These are phyloP conservation scores for Brassica incana DNA, from an alignment of 345 rosid genomes.

Conservation along the genomic window DNA sequence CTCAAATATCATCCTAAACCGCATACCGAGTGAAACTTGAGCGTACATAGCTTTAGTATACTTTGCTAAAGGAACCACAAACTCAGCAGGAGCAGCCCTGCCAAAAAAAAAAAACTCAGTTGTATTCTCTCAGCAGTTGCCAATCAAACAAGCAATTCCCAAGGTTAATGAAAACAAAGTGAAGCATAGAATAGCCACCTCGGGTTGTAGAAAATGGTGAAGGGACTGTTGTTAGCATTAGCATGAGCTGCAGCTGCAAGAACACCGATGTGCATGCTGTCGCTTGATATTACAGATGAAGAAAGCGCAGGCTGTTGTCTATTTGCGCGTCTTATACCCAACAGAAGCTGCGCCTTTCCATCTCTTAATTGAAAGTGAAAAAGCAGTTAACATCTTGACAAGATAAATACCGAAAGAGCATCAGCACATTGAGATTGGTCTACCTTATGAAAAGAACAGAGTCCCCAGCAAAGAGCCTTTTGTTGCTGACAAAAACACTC, in stretches of 20 bases:
- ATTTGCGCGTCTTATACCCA: slow-evolving; percentile 88
- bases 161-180: not conserved
- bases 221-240: slow-evolving; percentile 87
- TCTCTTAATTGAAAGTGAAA: slow-evolving; percentile 55
- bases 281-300: slow-evolving; percentile 94
- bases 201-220: slow-evolving; percentile 90
- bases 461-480: slow-evolving; percentile 92
- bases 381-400: slow-evolving; percentile 8
- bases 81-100: slow-evolving; percentile 96
- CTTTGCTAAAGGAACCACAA: slow-evolving; percentile 95
- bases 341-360: slow-evolving; percentile 81
- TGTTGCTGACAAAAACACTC: slow-evolving; percentile 93
- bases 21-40: slow-evolving; percentile 91
- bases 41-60: slow-evolving; percentile 82
- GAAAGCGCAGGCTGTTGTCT: slow-evolving; percentile 91
- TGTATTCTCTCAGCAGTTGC: slow-evolving; percentile 29
- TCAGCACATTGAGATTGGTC: not conserved
- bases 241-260: slow-evolving; percentile 99
- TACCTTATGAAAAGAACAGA: slow-evolving; percentile 92
- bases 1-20: slow-evolving; percentile 98
- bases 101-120: slow-evolving; percentile 30
- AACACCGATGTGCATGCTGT: slow-evolving; percentile 98
- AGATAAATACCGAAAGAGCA: slow-evolving; percentile 6
- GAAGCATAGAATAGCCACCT: slow-evolving; percentile 70
- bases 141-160: no score